Base-by-base conservation (phyloP, 768 basidiomycete species). In the Panaeolus papilionaceus region DNA sequence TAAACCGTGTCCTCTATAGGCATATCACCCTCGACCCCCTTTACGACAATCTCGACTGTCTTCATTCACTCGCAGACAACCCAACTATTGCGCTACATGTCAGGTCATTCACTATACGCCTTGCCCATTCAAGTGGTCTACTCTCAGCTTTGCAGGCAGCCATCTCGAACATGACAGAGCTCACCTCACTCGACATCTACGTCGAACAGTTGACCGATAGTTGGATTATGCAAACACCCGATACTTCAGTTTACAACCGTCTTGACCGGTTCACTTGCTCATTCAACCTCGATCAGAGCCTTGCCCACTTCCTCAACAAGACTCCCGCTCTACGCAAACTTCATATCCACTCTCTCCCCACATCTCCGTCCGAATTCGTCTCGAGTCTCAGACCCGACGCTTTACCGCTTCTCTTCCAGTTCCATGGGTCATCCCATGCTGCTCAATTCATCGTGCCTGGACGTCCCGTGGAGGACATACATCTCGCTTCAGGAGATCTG, bases 1-100 rank as follows among this genome's bases (percentile, higher is more conserved):
- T 89, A 0, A 87, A 86, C 67, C 86, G 87, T 67, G 75, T 82
- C 40, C 89, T 94, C 77, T 94, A 91, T 77, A 84, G 89, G 64
- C 77, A 85, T 72, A 71, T 93, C 70, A 74, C 79, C 62, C 70
- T 88, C 64, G 83, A 87, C 38, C 71, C 81, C 7, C 72, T 76
- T 68, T 77, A 82, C 3, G 79, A 75, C 71, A 87, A 86, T 69
- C 81, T 87, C 67, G 63, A 76, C 70, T 79, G 87, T 74, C 78
- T 91, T 66, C 67, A 77, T 69, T 86, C 88, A 65, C 87, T 93
- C 68, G 88, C 90, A 10, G 73, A 73, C 23, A 84, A 80, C 26
- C 86, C 88, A n/a, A 78, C 79, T 64, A 75, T 93, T 72, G 90
- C 91, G 0, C 80, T 78, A 68, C 79, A 83, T 74, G 92, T 94